phyloP scores from a whole-genome alignment of 2,329 filamentous ascomycete genomes.

The Diaporthe caulivora region DNA sequence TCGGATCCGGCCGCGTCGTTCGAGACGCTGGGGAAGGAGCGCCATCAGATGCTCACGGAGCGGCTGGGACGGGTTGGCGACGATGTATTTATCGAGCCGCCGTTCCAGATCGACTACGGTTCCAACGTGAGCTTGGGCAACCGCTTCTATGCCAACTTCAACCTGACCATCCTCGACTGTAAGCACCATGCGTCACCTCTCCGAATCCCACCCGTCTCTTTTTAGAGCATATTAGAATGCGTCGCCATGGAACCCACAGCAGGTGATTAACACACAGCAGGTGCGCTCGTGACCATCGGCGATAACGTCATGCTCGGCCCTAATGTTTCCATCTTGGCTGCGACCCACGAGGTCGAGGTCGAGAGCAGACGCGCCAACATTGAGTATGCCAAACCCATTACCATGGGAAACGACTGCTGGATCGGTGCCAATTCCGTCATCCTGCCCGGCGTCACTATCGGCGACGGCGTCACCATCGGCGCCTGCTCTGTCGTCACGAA shows the following conservation, averaged over 20 bases:
- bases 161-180: conserved; percentile 78
- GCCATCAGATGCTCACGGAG: conserved; percentile 60
- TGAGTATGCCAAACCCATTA: conserved; percentile 60
- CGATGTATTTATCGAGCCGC: conserved; percentile 70
- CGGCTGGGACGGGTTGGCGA: conserved; percentile 64
- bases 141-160: conserved; percentile 73
- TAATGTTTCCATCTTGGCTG: conserved; percentile 77
- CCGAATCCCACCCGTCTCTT: too few species aligned
- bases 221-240: too few species aligned
- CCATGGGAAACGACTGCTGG: conserved; percentile 33
- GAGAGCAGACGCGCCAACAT: conserved; percentile 59
- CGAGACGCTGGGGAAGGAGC: conserved; percentile 49
- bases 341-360: conserved; percentile 77
- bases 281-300: conserved; percentile 75
- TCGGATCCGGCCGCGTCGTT: conserved; percentile 1
- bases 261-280: too few species aligned
- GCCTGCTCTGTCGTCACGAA: conserved; percentile 23
- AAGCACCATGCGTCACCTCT: too few species aligned
- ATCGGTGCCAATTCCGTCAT: conserved; percentile 15
- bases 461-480: conserved; percentile 10
- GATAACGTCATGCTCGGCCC: conserved; percentile 79
- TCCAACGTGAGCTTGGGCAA: conserved; percentile 73
- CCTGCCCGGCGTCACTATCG: conserved; percentile 21
- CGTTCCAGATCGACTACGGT: conserved; percentile 74
- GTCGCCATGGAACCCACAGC: too few species aligned